phyloP scores from a whole-genome alignment of 2,329 filamentous ascomycete species.

The Penicillium carneum region DNA sequence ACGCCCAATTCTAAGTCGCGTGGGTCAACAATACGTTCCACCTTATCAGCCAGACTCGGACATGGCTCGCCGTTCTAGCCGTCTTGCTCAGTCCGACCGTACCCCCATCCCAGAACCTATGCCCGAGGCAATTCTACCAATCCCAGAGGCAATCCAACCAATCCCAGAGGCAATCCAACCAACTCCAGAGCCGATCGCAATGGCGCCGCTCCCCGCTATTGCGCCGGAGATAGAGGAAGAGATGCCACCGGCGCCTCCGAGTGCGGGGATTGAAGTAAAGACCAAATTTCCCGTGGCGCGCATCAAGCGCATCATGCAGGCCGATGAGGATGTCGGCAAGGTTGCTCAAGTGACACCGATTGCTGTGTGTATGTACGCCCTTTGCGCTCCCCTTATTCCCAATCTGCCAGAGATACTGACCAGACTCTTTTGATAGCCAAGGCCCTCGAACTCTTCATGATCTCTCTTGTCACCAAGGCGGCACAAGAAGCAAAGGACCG shows the following conservation, averaged over 20 bases:
- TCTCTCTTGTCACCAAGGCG: conserved; percentile 86
- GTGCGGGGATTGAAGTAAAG: conserved; percentile 74
- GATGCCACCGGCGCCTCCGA: conserved; percentile 36
- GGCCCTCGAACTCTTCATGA: conserved; percentile 97
- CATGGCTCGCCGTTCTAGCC: conserved; percentile 55
- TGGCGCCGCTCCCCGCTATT: conserved; percentile 30
- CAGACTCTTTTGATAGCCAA: conserved; percentile 66
- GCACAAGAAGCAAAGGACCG: conserved; percentile 82
- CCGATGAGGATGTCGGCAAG: conserved; percentile 97
- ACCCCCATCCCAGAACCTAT: conserved; percentile 35
- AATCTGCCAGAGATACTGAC: conserved; percentile 30
- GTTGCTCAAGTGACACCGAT: conserved; percentile 97
- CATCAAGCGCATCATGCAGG: conserved; percentile 99
- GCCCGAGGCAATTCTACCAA: conserved; percentile 10
- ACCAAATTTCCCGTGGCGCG: conserved; percentile 96
- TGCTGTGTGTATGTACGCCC: conserved; percentile 71
- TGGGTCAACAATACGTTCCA: conserved; percentile 49
- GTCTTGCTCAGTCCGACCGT: conserved; percentile 45
- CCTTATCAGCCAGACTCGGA: conserved; percentile 43
- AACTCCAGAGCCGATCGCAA: conserved; percentile 28
- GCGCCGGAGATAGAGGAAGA: conserved; percentile 12
- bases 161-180: background rate
- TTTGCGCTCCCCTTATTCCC: background rate
- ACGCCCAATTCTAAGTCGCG: conserved; percentile 25
- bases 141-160: conserved; percentile 10